Base-by-base conservation (phyloP, 306 rosid genomes). In the Inga oerstediana region DNA sequence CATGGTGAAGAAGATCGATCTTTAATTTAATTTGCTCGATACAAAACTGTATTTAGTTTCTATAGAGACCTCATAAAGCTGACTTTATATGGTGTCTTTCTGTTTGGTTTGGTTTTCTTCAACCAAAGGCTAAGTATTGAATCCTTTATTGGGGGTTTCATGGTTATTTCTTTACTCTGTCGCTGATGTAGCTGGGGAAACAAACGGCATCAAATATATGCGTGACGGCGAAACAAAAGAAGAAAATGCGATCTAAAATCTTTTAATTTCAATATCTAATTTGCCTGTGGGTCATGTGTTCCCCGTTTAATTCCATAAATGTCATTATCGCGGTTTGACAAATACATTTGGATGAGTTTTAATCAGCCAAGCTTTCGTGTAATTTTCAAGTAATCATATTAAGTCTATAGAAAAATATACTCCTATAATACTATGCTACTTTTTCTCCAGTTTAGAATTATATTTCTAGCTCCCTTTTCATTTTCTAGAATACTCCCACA, bases 1-100 rank as follows among this genome's bases (percentile, higher is more conserved):
- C 97, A 91, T 93, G 78, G 70, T 43, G 86, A 54, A 54, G 11
- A n/a, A 27, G 75, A 71, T 44, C 20, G 56, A 54, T 44, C 70
- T 75, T 75, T 48, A 48, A 27, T 27, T 27, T 27, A 27, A 11
- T 48, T 74, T 24, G 12, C 72, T 43, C 45, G 61, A 76, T 22
- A 15, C 48, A 35, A 27, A 45, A 13, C 32, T 16, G 30, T 56
- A 13, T 44, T 44, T 32, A 13, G 37, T 19, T 27, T 27, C 30
- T 27, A 27, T 27, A 1, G 30, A 27, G 30, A 27, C 30, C 30
- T 27, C 30, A 27, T 0, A 27, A 27, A 27, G 30, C 30, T 27
- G 30, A 27, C 30, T 27, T 27, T 27, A 0, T 27, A 27, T 27
- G 30, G 30, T 27, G 30, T 27, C 30, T 27, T 27, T 27, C 30